These are phyloP conservation scores for Gossypium stocksii DNA, from an alignment of 345 rosid genomes.

Conservation along the genomic window DNA sequence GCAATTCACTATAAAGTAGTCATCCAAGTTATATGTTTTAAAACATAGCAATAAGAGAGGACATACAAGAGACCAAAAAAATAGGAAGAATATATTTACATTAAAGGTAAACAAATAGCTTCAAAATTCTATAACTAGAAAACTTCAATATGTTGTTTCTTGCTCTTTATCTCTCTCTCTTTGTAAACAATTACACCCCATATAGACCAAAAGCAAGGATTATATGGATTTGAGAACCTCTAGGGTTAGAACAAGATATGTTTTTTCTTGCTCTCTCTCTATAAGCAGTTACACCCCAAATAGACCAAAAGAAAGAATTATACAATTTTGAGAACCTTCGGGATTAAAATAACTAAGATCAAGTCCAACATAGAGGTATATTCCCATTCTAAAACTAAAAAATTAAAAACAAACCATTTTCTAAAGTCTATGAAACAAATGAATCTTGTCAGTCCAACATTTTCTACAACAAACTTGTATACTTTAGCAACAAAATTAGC, in stretches of 20 bases:
- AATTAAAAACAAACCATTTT: too few relatives aligned
- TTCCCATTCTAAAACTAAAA: too few relatives aligned
- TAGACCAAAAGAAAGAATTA: too few relatives aligned
- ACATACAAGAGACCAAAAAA: background rate
- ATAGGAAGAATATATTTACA: background rate
- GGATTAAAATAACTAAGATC: too few relatives aligned
- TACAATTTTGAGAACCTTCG: too few relatives aligned
- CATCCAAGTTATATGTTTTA: background rate
- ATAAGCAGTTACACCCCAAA: too few relatives aligned
- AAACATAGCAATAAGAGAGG: background rate
- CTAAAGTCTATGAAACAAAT: too few relatives aligned
- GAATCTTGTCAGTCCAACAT: too few relatives aligned
- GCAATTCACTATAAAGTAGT: background rate
- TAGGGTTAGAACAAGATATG: background rate
- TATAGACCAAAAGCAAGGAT: constrained; percentile 10
- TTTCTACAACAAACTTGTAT: too few relatives aligned
- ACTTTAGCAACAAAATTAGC: too few relatives aligned
- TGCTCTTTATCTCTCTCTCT: background rate
- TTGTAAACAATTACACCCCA: constrained; percentile 20
- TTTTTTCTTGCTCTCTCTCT: too few relatives aligned
- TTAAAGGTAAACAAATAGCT: constrained; percentile 5
- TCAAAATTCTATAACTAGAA: constrained; percentile 24
- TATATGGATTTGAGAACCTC: constrained; percentile 16
- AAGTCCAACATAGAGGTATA: too few relatives aligned
- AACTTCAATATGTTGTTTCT: background rate